Evolutionary conservation across 495 filamentous ascomycete genomes (phyloP).

Genomic region (Wilcoxina mikolae): DNA sequence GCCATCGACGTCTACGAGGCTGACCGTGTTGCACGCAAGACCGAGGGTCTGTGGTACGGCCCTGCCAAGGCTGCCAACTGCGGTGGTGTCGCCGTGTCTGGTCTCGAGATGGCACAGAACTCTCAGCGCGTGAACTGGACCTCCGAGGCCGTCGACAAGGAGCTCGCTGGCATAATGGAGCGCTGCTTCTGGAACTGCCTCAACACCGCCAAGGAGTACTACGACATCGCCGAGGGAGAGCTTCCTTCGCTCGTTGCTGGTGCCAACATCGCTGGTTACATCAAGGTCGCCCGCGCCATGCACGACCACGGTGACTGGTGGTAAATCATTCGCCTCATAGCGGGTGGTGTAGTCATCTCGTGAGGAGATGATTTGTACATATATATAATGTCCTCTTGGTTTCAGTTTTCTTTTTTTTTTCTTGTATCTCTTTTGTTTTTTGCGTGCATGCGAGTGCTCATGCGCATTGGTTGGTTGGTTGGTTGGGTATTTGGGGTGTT

Average conservation of each 20-base stretch:
- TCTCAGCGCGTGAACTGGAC: conserved; percentile 73
- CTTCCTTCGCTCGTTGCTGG: conserved; percentile 83
- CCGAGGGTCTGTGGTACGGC: conserved; percentile 78
- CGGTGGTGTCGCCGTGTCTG: conserved; percentile 92
- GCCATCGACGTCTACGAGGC: conserved; percentile 92
- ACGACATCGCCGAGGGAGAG: conserved; percentile 58
- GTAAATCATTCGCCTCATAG: conserved; percentile 25
- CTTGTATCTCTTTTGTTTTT: not conserved
- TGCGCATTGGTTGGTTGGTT: too few relatives aligned
- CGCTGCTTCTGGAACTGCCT: conserved; percentile 84
- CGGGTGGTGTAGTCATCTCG: not conserved
- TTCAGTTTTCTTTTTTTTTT: not conserved
- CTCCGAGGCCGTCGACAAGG: conserved; percentile 74
- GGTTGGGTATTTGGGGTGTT: too few relatives aligned
- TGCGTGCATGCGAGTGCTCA: not conserved
- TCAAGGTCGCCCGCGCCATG: conserved; percentile 91
- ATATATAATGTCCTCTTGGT: not conserved
- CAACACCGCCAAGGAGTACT: conserved; percentile 76
- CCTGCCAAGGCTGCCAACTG: conserved; percentile 95
- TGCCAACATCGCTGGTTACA: conserved; percentile 93
- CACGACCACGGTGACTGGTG: conserved; percentile 97
- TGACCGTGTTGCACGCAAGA: conserved; percentile 48
- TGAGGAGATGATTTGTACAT: not conserved
- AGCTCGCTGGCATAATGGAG: conserved; percentile 90
- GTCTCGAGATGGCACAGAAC: conserved; percentile 99